phyloP scores from a whole-genome alignment of 169 alveolate genomes.

The Cryptosporidium parvum region DNA sequence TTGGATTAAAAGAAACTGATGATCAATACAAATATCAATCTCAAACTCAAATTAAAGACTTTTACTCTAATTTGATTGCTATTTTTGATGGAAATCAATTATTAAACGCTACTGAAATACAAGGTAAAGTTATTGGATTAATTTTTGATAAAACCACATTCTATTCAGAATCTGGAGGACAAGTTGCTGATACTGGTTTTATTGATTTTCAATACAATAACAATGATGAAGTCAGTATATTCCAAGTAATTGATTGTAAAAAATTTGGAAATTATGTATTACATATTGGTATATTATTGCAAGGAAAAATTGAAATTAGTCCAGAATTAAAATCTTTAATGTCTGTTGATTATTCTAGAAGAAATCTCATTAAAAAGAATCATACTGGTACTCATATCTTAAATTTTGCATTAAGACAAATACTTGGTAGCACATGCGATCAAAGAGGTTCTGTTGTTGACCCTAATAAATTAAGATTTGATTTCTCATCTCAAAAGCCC shows the following conservation, averaged over 20 bases:
- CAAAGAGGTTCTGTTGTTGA: slow-evolving; percentile 90
- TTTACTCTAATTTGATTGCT: slow-evolving; percentile 36
- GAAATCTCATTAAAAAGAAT: slow-evolving; percentile 90
- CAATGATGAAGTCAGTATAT: slow-evolving; percentile 66
- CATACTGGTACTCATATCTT: slow-evolving; percentile 94
- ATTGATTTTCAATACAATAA: slow-evolving; percentile 32
- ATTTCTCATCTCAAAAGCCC: slow-evolving; percentile 83
- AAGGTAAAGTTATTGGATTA: slow-evolving; percentile 78
- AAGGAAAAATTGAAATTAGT: slow-evolving; percentile 38
- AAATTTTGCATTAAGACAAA: slow-evolving; percentile 87
- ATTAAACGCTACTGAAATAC: slow-evolving; percentile 23
- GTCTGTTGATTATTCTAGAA: slow-evolving; percentile 85
- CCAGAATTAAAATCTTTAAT: slow-evolving; percentile 68
- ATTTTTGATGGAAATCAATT: slow-evolving; percentile 76
- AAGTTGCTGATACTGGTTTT: slow-evolving; percentile 77
- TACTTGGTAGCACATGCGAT: slow-evolving; percentile 82
- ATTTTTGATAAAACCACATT: slow-evolving; percentile 88
- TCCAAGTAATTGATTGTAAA: slow-evolving; percentile 87
- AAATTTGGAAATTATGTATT: slow-evolving; percentile 88
- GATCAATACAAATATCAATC: slow-evolving; percentile 38
- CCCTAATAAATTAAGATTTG: slow-evolving; percentile 88
- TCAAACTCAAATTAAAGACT: background rate
- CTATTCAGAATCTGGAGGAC: slow-evolving; percentile 90
- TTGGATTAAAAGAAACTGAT: slow-evolving; percentile 52
- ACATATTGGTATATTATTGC: slow-evolving; percentile 84